Base-by-base conservation (phyloP, 306 rosid species). In the Vicia sativa region DNA sequence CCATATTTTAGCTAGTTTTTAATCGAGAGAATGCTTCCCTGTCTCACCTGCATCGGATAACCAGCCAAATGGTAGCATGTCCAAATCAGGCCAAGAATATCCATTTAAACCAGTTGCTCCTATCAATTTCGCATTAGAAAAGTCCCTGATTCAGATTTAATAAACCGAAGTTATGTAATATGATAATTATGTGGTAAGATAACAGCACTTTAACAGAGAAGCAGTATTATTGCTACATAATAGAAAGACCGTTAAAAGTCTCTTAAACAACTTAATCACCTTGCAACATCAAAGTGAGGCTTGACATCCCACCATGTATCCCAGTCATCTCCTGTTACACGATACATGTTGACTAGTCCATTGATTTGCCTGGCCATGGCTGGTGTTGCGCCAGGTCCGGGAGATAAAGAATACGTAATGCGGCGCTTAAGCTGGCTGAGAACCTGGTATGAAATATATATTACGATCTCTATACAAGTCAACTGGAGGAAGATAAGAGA, bases 11-110 rank as follows among this genome's bases (percentile, higher is more conserved):
- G 21, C 9, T 70, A 68, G 74, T 67, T 7, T 57, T 59, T 59
- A 16, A 11, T 29, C 19, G 67, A 49, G 23, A 16, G 55, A 18
- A 49, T 9, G 26, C 12, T 18, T 49, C 55, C 18, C 6, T 8
- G 26, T 49, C n/a, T 72, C 39, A 90, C 99, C 99, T 79, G 84
- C 68, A 79, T 84, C 84, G 41, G 92, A 86, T 65, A 93, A 87
- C 96, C 91, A 87, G 71, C 99, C 99, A 35, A 90, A 69, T n/a
- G 99, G 99, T 48, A 93, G 87, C 99, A 90, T 93, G 78, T 93
- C 99, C 86, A 90, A 74, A 83, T 93, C 96, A 54, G 99, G 99
- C 99, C 99, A 93, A n/a, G 99, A 93, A 46, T 65, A 85, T 69
- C 97, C 99, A 48, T 79, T 74, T 78, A 93, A 71, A 65, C 97